Evolutionary conservation across 805 yeast species (phyloP), one percentile per base, ranked within the genome.

Genomic region (Candida yuanshanica): DNA sequence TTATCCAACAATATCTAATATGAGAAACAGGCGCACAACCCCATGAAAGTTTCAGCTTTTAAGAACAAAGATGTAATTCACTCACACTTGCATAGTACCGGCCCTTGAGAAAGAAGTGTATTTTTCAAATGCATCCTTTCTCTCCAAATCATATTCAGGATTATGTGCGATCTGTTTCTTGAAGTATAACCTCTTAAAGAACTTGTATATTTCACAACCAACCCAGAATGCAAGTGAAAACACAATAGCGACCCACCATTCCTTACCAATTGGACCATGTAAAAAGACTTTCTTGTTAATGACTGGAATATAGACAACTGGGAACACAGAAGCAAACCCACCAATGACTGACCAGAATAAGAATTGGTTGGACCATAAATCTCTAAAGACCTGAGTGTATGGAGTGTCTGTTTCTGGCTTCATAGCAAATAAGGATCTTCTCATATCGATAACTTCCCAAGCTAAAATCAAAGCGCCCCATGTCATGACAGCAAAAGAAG

Each of bases 271-370:
- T 7, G 80, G 77, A 23, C 61, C 67, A 60, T 87, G 95, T 51
- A 81, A 66, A 59, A 87, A 87, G 8, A 87, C 95, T 47, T 74
- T 72, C 35, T 70, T 65, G 60, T 87, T 87, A 56, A 87, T 85
- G n/a, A 83, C 95, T 7, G 96, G 95, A 48, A 87, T 87, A 62
- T 86, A 86, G 29, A 86, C 77, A 16, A 85, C 83, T 33, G 95
- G 95, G 74, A 87, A 81, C 4, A 83, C 80, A 2, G 87, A 72
- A 12, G 74, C 60, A 46, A 83, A 75, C 2, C 93, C 96, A 38
- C 75, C 65, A 26, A 82, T 57, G 35, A 87, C 75, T 1, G 95
- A 84, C 89, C 90, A 85, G 67, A 86, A 83, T 55, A 87, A 68
- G 48, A 87, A 79, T 60, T 83, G 77, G 63, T 87, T 87, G 12